Evolutionary conservation across 75 land plant genomes (phyloP).

Genomic region (Cryptomeria japonica): DNA sequence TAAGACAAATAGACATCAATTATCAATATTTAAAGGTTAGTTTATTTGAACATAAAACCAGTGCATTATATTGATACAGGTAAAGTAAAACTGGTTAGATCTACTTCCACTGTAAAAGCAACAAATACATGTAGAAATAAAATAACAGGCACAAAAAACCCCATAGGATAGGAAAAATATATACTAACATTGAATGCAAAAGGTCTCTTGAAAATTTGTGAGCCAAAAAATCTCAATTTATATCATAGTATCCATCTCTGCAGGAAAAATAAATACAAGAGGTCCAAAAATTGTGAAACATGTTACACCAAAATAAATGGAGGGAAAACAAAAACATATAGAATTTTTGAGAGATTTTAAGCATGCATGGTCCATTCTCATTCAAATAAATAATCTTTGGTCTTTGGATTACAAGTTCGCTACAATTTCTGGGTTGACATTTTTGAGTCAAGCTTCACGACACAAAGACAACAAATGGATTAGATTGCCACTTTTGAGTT

Average conservation of each 20-base stretch:
- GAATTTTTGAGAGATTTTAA: too few relatives aligned
- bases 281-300: background rate
- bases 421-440: too few relatives aligned
- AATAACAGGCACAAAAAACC: background rate
- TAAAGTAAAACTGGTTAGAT: background rate
- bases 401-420: too few relatives aligned
- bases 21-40: background rate
- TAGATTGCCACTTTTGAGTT: too few relatives aligned
- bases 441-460: too few relatives aligned
- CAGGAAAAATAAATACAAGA: background rate
- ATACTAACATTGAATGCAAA: background rate
- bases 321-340: too few relatives aligned
- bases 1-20: background rate
- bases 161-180: background rate
- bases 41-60: background rate
- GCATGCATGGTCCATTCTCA: too few relatives aligned
- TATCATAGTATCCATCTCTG: background rate
- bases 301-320: background rate
- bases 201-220: background rate
- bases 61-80: background rate
- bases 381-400: too few relatives aligned
- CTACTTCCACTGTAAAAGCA: background rate
- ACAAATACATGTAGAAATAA: background rate
- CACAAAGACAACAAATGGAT: too few relatives aligned
- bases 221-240: background rate